A percentile compares a stretch with the other conserved stretches of the same genome.
Evolutionary conservation across 2,329 filamentous ascomycete genomes (phyloP).

Genomic region (Clarireedia paspali): DNA sequence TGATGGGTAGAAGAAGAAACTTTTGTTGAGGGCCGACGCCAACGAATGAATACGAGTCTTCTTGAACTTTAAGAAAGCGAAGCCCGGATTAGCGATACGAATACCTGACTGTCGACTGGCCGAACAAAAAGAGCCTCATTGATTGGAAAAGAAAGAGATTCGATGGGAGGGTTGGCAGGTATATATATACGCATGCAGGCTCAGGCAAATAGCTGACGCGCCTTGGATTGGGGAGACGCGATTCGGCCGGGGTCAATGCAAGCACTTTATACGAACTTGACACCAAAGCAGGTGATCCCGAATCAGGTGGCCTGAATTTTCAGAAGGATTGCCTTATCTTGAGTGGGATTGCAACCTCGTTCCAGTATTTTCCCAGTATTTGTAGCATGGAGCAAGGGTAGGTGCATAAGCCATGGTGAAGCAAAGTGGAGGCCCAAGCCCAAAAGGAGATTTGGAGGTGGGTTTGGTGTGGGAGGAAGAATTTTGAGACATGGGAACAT

Average conservation of each 20-base stretch:
- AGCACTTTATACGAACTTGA: not conserved
- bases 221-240: not conserved
- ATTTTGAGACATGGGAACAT: not conserved
- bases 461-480: not conserved
- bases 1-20: not conserved
- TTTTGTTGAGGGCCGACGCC: not conserved
- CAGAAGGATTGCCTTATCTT: conserved; percentile 5
- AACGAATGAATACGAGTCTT: not conserved
- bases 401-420: not conserved
- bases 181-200: not conserved
- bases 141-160: not conserved
- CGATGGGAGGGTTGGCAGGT: not conserved
- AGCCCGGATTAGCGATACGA: not conserved
- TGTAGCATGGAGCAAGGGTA: not conserved
- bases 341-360: not conserved
- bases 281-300: conserved; percentile 6
- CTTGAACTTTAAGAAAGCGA: not conserved
- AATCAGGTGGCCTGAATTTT: not conserved
- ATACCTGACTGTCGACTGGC: not conserved
- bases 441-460: not conserved
- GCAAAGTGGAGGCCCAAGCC: not conserved
- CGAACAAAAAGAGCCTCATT: not conserved
- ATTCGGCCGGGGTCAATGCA: not conserved
- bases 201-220: conserved; percentile 6
- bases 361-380: not conserved